These are phyloP conservation scores for Trichoderma orchidacearum DNA, from an alignment of 495 filamentous ascomycete genomes.

Conservation along the genomic window DNA sequence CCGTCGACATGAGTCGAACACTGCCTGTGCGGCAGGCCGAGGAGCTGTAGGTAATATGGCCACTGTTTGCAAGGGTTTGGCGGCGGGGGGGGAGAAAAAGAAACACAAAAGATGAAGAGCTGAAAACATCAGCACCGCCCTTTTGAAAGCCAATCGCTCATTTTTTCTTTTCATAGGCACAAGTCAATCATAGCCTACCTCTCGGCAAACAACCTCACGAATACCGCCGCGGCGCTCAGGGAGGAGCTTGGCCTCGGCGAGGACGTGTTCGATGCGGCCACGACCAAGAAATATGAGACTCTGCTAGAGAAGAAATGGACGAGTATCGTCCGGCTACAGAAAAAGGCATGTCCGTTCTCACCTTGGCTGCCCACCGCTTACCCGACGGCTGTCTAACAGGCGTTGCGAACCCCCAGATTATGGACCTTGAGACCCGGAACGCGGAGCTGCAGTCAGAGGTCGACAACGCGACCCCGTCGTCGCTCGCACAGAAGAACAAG, in stretches of 20 bases:
- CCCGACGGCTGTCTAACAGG: constrained; percentile 5
- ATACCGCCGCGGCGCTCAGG: constrained; percentile 53
- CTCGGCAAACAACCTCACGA: constrained; percentile 50
- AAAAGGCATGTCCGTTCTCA: constrained; percentile 48
- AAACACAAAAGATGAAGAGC: neutral
- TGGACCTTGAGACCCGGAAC: constrained; percentile 76
- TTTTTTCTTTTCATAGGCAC: too few relatives aligned
- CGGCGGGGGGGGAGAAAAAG: neutral
- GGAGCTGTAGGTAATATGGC: constrained; percentile 1
- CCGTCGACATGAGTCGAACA: neutral
- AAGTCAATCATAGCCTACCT: constrained; percentile 87
- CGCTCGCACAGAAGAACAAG: constrained; percentile 62
- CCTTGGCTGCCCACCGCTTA: neutral
- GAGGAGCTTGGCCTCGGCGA: constrained; percentile 50
- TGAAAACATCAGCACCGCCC: too few relatives aligned
- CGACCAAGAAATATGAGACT: constrained; percentile 78
- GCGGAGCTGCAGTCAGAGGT: constrained; percentile 64
- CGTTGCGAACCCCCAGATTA: constrained; percentile 52
- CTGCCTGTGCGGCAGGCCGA: neutral
- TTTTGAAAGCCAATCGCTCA: too few relatives aligned
- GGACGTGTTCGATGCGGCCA: constrained; percentile 58
- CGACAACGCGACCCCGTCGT: constrained; percentile 73
- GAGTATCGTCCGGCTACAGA: constrained; percentile 77
- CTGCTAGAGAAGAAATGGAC: constrained; percentile 96
- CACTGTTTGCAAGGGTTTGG: neutral